phyloP scores from a whole-genome alignment of 164 flowering plant species.

The Magnolia kwangsiensis region DNA sequence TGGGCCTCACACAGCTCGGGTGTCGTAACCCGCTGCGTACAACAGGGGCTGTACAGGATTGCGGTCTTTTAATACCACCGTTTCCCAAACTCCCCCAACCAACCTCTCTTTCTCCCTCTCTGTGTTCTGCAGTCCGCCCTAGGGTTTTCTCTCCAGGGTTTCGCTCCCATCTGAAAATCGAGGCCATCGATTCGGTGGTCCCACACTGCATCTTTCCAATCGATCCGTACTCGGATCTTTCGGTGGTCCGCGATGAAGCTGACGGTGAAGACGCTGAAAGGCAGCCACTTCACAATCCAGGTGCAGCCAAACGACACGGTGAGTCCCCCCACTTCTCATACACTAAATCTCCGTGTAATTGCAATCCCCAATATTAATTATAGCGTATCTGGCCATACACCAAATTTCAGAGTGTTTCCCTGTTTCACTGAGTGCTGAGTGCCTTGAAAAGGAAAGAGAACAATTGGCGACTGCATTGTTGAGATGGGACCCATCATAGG shows the following conservation, averaged over 20 bases:
- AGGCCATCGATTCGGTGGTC: too few species aligned
- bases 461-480: neutral
- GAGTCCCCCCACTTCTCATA: constrained; percentile 16
- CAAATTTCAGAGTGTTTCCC: neutral
- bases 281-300: constrained; percentile 90
- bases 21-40: too few species aligned
- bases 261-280: constrained; percentile 94
- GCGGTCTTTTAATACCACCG: too few species aligned
- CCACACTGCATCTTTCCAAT: too few species aligned
- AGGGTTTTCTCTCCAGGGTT: too few species aligned
- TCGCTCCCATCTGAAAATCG: too few species aligned
- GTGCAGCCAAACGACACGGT: constrained; percentile 85
- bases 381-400: neutral
- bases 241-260: constrained; percentile 66
- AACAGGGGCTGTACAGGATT: too few species aligned
- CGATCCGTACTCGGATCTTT: neutral
- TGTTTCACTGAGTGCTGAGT: neutral
- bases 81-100: too few species aligned
- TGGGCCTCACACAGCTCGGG: too few species aligned
- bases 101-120: too few species aligned
- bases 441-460: neutral
- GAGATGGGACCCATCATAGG: neutral
- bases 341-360: neutral
- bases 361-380: neutral
- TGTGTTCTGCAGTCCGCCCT: too few species aligned